Evolutionary conservation across 2,329 filamentous ascomycete genomes (phyloP).

Genomic region (Cadophora sp.): DNA sequence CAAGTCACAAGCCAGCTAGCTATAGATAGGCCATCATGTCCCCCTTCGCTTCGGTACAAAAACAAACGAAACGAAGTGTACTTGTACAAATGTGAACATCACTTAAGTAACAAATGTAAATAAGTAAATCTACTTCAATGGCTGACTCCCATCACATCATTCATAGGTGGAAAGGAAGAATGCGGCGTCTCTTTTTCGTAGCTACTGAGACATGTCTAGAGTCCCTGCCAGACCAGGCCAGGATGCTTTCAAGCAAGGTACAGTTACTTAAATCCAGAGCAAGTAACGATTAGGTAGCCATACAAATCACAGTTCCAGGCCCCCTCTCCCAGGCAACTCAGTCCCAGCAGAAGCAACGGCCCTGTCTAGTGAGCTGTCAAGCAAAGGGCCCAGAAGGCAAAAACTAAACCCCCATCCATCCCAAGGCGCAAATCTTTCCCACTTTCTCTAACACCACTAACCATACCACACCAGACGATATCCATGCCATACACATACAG

Average conservation of each 20-base stretch:
- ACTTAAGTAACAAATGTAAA: neutral
- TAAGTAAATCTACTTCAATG: neutral
- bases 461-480: too few relatives aligned
- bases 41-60: neutral
- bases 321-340: neutral
- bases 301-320: neutral
- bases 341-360: slow-evolving; percentile 18
- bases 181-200: neutral
- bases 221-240: neutral
- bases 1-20: too few relatives aligned
- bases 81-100: neutral
- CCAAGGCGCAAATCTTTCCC: slow-evolving; percentile 13
- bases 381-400: slow-evolving; percentile 8
- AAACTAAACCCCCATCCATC: neutral
- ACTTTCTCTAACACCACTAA: neutral
- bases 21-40: neutral
- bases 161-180: slow-evolving; percentile 9
- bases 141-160: neutral
- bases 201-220: neutral
- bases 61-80: too few relatives aligned
- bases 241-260: slow-evolving; percentile 23
- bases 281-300: neutral
- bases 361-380: slow-evolving; percentile 22
- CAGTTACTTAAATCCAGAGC: neutral
- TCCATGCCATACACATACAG: too few relatives aligned